A percentile compares a stretch with the other conserved stretches of the same genome.
phyloP scores from a whole-genome alignment of 192 early-diverging fungal genomes.

The Coemansia sp. region DNA sequence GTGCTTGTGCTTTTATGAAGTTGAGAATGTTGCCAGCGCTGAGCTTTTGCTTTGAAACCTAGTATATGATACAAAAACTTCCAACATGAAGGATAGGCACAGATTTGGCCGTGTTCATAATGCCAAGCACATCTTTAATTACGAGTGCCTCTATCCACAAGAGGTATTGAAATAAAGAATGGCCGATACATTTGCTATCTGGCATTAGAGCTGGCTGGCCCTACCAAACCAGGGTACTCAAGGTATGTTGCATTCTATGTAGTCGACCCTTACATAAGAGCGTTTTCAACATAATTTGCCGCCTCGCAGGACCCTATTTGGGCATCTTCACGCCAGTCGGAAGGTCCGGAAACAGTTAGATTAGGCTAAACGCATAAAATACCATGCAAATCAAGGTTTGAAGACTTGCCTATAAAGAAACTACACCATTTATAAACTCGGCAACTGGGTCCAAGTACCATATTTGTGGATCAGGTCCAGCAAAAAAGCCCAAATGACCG shows the following conservation, averaged over 20 bases:
- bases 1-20: conserved; percentile 68
- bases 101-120: no score
- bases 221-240: neutral
- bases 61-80: neutral
- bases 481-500: conserved; percentile 80
- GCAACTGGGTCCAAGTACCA: conserved; percentile 59
- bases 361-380: neutral
- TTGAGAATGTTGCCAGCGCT: conserved; percentile 58
- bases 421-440: conserved; percentile 38
- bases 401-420: no score
- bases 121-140: neutral
- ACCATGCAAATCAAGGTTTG: no score
- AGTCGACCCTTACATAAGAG: neutral
- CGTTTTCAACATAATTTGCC: neutral
- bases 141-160: neutral
- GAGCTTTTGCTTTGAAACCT: neutral
- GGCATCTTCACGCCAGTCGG: neutral
- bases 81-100: neutral
- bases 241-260: neutral
- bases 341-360: neutral
- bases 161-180: neutral
- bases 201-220: neutral
- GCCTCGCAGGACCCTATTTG: neutral
- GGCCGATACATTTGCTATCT: neutral
- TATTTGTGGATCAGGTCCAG: neutral